A percentile compares a stretch with the other conserved stretches of the same genome.
phyloP scores from a whole-genome alignment of 2,329 filamentous ascomycete genomes.

The Sarocladium brachiariae region DNA sequence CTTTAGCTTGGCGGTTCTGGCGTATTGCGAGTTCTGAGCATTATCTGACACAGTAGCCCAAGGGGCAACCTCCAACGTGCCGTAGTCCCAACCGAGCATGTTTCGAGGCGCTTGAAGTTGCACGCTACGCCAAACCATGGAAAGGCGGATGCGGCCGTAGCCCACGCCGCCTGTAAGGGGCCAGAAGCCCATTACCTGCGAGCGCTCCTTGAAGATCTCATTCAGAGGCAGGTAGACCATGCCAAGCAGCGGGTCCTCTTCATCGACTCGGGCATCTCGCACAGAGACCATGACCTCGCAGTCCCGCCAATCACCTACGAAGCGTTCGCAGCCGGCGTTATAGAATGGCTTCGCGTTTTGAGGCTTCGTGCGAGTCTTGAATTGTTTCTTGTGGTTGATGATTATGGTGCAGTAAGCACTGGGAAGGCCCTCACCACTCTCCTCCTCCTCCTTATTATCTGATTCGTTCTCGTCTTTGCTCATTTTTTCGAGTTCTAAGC shows the following conservation, averaged over 20 bases:
- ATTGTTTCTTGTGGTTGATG: constrained; percentile 63
- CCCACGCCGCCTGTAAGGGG: constrained; percentile 67
- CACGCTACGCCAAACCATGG: constrained; percentile 66
- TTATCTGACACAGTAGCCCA: constrained; percentile 30
- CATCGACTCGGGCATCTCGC: constrained; percentile 59
- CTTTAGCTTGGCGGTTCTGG: constrained; percentile 48
- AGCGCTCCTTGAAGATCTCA: constrained; percentile 54
- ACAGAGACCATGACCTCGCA: constrained; percentile 63
- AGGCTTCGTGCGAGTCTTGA: constrained; percentile 67
- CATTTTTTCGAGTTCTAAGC: constrained; percentile 53
- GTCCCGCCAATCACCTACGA: constrained; percentile 60
- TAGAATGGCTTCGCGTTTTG: constrained; percentile 75
- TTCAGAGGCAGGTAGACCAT: constrained; percentile 61
- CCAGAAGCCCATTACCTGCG: constrained; percentile 59
- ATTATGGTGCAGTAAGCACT: constrained; percentile 68
- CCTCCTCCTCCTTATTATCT: constrained; percentile 44
- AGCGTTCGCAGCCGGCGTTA: constrained; percentile 68
- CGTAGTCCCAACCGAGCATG: constrained; percentile 63
- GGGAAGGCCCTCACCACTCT: constrained; percentile 58
- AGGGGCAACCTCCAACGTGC: constrained; percentile 59
- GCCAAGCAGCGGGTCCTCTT: constrained; percentile 63
- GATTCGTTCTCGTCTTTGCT: constrained; percentile 45
- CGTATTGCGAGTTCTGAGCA: constrained; percentile 35
- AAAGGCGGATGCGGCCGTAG: constrained; percentile 61
- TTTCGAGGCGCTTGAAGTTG: constrained; percentile 52